These are phyloP conservation scores for Tetrahymena malaccensis DNA, from an alignment of 73 alveolate species.

Conservation along the genomic window DNA sequence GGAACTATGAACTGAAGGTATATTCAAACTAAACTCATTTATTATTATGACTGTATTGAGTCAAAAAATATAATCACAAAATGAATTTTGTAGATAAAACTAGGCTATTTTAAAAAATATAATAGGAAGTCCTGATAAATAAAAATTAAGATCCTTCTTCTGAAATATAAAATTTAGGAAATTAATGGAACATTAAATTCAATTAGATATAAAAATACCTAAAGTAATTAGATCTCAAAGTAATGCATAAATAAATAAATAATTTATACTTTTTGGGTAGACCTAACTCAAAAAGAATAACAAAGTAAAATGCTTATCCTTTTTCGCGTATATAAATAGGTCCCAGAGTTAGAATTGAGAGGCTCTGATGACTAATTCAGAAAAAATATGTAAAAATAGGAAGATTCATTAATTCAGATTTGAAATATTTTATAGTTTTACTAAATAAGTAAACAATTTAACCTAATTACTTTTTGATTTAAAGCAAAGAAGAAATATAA, in stretches of 20 bases:
- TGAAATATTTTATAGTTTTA: background rate
- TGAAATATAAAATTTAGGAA: background rate
- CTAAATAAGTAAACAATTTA: too few species aligned
- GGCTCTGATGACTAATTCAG: background rate
- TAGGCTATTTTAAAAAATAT: background rate
- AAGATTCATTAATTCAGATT: background rate
- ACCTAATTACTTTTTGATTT: background rate
- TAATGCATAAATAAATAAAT: background rate
- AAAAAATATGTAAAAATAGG: background rate
- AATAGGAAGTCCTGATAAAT: background rate
- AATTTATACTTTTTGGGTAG: background rate
- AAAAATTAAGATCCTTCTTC: background rate
- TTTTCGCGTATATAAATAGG: background rate
- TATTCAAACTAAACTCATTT: background rate
- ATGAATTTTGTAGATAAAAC: background rate
- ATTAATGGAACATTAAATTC: background rate
- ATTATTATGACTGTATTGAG: background rate
- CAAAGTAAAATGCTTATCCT: background rate
- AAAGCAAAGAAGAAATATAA: background rate
- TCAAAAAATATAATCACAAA: too few species aligned
- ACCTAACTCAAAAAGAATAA: background rate
- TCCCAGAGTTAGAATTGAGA: background rate
- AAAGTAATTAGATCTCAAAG: background rate
- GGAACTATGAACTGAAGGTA: background rate
- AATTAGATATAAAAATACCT: background rate